Base-by-base conservation (phyloP, 163 green algal genomes). In the Chlamydomonas reinhardtii region DNA sequence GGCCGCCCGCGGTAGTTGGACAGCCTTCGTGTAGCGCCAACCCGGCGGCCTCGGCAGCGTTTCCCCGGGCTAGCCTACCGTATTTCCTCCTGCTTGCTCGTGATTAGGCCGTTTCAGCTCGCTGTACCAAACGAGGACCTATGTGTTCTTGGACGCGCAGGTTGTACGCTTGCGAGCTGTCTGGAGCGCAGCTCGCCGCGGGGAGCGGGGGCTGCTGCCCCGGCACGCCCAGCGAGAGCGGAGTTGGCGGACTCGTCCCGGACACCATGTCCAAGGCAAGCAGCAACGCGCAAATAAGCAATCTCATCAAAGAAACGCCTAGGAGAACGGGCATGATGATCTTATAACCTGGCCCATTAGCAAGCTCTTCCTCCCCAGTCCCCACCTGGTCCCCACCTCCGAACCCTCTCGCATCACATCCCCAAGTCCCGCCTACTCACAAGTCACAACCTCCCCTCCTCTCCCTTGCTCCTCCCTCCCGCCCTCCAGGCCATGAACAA, bases 401-500 rank as follows among this genome's bases (percentile, higher is more conserved):
- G n/a, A n/a, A n/a, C n/a, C n/a, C n/a, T n/a, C n/a, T n/a, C n/a
- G n/a, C n/a, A n/a, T n/a, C n/a, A n/a, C n/a, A n/a, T n/a, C n/a
- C n/a, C n/a, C n/a, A n/a, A n/a, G n/a, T n/a, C n/a, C n/a, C n/a
- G n/a, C n/a, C n/a, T n/a, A n/a, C n/a, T n/a, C n/a, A n/a, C n/a
- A n/a, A n/a, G 22, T 59, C 35, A 19, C 70, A 15, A 9, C 20
- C 9, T 2, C 35, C 24, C 70, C 24, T 34, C 35, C 6, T 2
- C 22, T 27, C 43, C 39, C n/a, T 14, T 25, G 9, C 31, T 12
- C 31, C 66, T n/a, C 66, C 15, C 66, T 16, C 15, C 25, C 29
- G 34, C 71, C n/a, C n/a, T n/a, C 1, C 79, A 85, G 79, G 79
- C 79, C 48, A 77, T 85, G 15, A 22, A 12, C 52, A 85, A 85